Base-by-base conservation (phyloP, 2,329 filamentous ascomycete genomes). In the Madurella mycetomatis region DNA sequence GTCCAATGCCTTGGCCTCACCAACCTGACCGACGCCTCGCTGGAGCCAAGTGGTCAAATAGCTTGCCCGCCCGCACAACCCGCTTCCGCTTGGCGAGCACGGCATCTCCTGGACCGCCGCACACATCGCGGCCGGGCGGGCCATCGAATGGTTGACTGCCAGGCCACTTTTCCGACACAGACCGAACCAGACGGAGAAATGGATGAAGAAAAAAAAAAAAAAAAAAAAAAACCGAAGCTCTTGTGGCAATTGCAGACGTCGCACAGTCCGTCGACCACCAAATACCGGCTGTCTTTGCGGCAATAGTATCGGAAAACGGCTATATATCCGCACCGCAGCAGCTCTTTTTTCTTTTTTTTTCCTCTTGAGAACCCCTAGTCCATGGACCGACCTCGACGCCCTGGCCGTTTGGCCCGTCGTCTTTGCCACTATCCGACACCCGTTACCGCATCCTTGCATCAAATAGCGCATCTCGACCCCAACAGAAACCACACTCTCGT, bases 31-130 rank as follows among this genome's bases (percentile, higher is more conserved):
- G 40, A 17, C 31, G 43, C 25, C 51, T n/a, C 17, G 50, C 49
- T 60, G 56, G 58, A 57, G 58, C 58, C 56, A 59, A 53, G 58
- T 59, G 56, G 54, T 53, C 51, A 51, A 55, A 58, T 51, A 49
- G 52, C 49, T 48, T 32, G 47, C 49, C 31, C 32, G 39, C 51
- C 25, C 44, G 31, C n/a, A 42, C 39, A 41, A 41, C 41, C n/a
- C 51, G 48, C 34, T 32, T 46, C 46, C 32, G 12, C 19, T 46
- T 45, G 31, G 46, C 31, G 54, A 43, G 40, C 37, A 46, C 49
- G 17, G 46, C 46, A 42, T 31, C 34, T 37, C 11, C 34, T 46
- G 39, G 30, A 41, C 30, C 31, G 37, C 37, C 34, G 39, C 17
- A n/a, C 31, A 25, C 52, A 34, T 39, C 42, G 31, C 43, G 47